phyloP scores from a whole-genome alignment of 106 monocot species.

The Chionographis japonica region DNA sequence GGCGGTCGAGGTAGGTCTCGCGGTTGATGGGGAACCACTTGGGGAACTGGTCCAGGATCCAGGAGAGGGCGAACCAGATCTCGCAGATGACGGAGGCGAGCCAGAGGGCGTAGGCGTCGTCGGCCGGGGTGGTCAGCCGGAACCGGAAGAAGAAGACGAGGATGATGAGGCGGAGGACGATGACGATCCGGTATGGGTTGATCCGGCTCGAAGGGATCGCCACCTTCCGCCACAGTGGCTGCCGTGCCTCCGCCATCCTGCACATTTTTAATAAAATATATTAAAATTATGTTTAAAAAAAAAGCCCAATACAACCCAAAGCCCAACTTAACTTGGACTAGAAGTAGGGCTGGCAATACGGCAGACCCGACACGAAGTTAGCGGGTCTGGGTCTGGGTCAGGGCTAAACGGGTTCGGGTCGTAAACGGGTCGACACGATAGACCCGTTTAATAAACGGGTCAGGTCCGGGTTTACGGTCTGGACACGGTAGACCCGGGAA shows the following conservation, averaged over 20 bases:
- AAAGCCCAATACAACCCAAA: too few species aligned
- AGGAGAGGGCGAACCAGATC: constrained; percentile 95
- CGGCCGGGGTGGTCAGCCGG: constrained; percentile 73
- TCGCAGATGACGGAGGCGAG: constrained; percentile 89
- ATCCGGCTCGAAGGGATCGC: constrained; percentile 79
- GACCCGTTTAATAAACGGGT: too few species aligned
- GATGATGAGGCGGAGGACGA: constrained; percentile 74
- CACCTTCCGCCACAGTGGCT: constrained; percentile 92
- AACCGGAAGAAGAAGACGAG: constrained; percentile 87
- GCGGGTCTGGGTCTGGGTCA: too few species aligned
- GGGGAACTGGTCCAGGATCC: constrained; percentile 98
- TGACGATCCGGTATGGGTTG: constrained; percentile 92
- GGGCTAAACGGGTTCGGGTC: too few species aligned
- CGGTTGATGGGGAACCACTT: constrained; percentile 87
- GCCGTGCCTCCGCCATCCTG: constrained; percentile 85
- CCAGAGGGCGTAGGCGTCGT: constrained; percentile 86
- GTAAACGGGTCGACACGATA: too few species aligned
- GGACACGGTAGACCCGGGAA: too few species aligned
- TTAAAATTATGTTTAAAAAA: neutral
- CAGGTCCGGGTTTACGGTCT: too few species aligned
- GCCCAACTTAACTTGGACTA: too few species aligned
- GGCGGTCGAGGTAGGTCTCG: constrained; percentile 90
- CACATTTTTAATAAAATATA: neutral
- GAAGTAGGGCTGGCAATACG: too few species aligned
- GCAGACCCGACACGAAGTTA: too few species aligned